Evolutionary conservation across 192 early-diverging fungal species (phyloP).

Genomic region (Coemansia sp.): DNA sequence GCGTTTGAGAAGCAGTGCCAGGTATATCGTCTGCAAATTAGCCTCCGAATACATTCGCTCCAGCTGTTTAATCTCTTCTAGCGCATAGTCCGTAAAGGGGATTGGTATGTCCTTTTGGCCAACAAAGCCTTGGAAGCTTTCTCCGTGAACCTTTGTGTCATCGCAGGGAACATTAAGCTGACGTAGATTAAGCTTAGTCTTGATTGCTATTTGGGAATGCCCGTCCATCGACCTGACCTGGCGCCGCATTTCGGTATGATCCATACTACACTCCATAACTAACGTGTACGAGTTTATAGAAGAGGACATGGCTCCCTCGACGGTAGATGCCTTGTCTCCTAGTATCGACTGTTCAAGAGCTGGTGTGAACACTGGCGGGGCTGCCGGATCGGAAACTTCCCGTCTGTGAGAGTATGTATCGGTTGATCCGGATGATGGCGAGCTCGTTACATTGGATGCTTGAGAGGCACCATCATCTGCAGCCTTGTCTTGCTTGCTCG

Average conservation of each 20-base stretch:
- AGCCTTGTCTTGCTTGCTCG: background rate
- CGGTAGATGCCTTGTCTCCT: background rate
- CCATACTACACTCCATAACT: constrained; percentile 56
- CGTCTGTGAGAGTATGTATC: constrained; percentile 4
- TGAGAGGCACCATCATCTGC: background rate
- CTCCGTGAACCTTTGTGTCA: constrained; percentile 36
- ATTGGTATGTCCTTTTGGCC: constrained; percentile 40
- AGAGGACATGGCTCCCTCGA: background rate
- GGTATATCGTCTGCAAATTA: constrained; percentile 49
- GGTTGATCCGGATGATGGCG: background rate
- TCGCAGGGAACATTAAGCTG: constrained; percentile 19
- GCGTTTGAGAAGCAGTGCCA: constrained; percentile 49
- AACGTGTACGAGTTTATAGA: constrained; percentile 44
- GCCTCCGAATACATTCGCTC: constrained; percentile 55
- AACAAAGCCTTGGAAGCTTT: constrained; percentile 41
- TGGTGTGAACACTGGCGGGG: constrained; percentile 36
- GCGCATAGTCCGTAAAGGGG: constrained; percentile 48
- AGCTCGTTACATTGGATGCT: background rate
- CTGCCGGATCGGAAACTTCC: constrained; percentile 27
- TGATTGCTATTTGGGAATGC: background rate
- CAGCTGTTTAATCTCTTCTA: constrained; percentile 40
- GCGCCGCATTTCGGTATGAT: constrained; percentile 46
- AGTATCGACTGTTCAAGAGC: constrained; percentile 39
- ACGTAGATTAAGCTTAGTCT: constrained; percentile 39
- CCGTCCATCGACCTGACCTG: constrained; percentile 27